A percentile compares a stretch with the other conserved stretches of the same genome.
These are phyloP conservation scores for Mycena vulgaris DNA, from an alignment of 768 basidiomycete genomes.

Conservation along the genomic window DNA sequence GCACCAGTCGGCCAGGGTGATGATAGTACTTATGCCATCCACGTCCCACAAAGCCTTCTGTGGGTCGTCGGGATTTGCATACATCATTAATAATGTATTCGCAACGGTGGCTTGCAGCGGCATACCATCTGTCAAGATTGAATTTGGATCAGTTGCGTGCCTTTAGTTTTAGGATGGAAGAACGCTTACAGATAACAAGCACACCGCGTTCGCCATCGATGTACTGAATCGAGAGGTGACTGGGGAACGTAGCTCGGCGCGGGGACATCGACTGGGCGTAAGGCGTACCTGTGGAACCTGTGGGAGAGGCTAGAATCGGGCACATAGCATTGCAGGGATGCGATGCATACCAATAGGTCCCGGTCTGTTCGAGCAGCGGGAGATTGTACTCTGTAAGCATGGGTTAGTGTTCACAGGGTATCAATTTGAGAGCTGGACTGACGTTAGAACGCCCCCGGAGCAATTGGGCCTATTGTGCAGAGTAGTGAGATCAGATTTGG, in stretches of 20 bases:
- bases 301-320: too few species aligned
- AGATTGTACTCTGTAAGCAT: not conserved
- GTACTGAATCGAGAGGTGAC: slow-evolving; percentile 25
- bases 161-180: too few species aligned
- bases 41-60: slow-evolving; percentile 12
- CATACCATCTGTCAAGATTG: not conserved
- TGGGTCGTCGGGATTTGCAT: slow-evolving; percentile 1
- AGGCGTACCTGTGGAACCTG: not conserved
- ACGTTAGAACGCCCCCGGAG: not conserved
- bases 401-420: not conserved
- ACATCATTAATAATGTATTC: too few species aligned
- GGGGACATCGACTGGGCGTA: not conserved
- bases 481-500: not conserved
- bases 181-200: slow-evolving; percentile 1
- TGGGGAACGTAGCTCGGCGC: not conserved
- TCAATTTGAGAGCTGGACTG: not conserved
- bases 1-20: slow-evolving; percentile 52
- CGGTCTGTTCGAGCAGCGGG: not conserved
- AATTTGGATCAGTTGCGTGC: too few species aligned
- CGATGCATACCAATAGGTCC: not conserved
- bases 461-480: not conserved
- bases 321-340: too few species aligned
- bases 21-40: slow-evolving; percentile 47
- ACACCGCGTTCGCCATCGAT: slow-evolving; percentile 10
- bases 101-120: too few species aligned